Conservation (phyloP, 306 rosid species). For the Rosa lucieae region DNA sequence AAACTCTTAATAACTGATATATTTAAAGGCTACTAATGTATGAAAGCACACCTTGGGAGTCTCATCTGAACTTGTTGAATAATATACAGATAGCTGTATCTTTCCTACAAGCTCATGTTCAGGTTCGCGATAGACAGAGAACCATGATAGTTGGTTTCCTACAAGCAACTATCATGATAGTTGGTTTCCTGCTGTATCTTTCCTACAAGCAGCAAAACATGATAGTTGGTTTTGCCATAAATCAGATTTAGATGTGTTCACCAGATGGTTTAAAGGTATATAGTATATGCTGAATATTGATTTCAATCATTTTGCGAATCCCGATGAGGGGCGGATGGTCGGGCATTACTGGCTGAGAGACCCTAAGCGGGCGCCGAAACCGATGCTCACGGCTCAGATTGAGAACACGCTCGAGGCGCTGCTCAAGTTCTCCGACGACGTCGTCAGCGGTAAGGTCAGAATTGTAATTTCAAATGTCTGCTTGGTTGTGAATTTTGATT, state of each 20-base stretch:
- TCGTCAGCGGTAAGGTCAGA: conserved; percentile 95
- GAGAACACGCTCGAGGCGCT: conserved; percentile 62
- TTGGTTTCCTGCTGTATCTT: too few relatives aligned
- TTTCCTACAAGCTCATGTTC: conserved; percentile 86
- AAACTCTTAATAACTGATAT: conserved; percentile 1
- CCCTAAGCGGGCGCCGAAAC: conserved; percentile 68
- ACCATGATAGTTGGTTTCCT: too few relatives aligned
- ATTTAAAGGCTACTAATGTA: conserved; percentile 4
- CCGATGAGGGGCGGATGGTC: conserved; percentile 97
- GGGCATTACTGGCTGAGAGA: conserved; percentile 96
- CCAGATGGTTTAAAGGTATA: too few relatives aligned
- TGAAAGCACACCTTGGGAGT: conserved; percentile 65
- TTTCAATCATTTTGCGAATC: too few relatives aligned
- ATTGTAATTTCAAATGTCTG: neutral
- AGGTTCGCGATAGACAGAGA: conserved; percentile 76
- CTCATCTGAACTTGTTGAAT: conserved; percentile 81
- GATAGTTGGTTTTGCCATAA: too few relatives aligned
- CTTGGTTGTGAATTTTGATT: neutral
- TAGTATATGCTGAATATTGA: too few relatives aligned
- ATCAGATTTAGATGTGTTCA: too few relatives aligned
- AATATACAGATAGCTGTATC: conserved; percentile 70
- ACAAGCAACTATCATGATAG: too few relatives aligned
- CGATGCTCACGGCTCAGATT: conserved; percentile 62
- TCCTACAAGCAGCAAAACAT: too few relatives aligned
- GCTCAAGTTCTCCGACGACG: conserved; percentile 59